These are phyloP conservation scores for Chlorencoelia australis DNA, from an alignment of 2,329 filamentous ascomycete genomes.

Conservation along the genomic window DNA sequence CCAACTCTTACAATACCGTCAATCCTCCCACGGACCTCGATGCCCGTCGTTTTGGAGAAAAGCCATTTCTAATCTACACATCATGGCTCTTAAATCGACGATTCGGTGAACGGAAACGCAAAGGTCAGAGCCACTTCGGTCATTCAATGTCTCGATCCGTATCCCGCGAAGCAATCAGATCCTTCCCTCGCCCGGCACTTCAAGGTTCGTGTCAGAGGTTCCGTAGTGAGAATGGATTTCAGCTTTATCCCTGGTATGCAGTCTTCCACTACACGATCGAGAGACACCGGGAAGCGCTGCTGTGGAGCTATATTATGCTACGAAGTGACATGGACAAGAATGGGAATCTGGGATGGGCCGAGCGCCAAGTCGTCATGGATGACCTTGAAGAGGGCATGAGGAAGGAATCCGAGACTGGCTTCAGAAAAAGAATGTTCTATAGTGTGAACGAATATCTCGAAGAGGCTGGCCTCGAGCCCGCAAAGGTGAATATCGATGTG, in stretches of 20 bases:
- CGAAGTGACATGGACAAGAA: slow-evolving; percentile 30
- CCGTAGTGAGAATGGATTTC: slow-evolving; percentile 33
- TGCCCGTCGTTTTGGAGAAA: slow-evolving; percentile 31
- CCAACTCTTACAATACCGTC: slow-evolving; percentile 32
- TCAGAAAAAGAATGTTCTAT: slow-evolving; percentile 32
- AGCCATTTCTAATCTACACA: slow-evolving; percentile 35
- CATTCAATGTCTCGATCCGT: slow-evolving; percentile 33
- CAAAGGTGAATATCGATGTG: slow-evolving; percentile 31
- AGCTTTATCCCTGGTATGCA: slow-evolving; percentile 35
- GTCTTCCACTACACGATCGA: slow-evolving; percentile 36
- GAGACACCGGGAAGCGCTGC: slow-evolving; percentile 32
- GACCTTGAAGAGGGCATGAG: slow-evolving; percentile 30
- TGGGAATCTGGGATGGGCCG: slow-evolving; percentile 32
- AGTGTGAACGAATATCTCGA: slow-evolving; percentile 28
- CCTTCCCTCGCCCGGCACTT: slow-evolving; percentile 32
- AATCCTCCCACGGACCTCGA: slow-evolving; percentile 25
- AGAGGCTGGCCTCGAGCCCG: slow-evolving; percentile 31
- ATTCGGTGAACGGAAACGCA: slow-evolving; percentile 35
- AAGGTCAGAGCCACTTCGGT: slow-evolving; percentile 34
- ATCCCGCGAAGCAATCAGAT: slow-evolving; percentile 31
- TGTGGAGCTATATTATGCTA: slow-evolving; percentile 35
- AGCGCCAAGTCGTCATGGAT: slow-evolving; percentile 29
- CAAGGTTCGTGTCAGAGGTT: slow-evolving; percentile 33
- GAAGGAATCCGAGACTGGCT: slow-evolving; percentile 25
- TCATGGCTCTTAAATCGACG: slow-evolving; percentile 35